A percentile compares a stretch with the other conserved stretches of the same genome.
Evolutionary conservation across 139 green algal genomes (phyloP).

Genomic region (Tetradesmus lagerheimii): DNA sequence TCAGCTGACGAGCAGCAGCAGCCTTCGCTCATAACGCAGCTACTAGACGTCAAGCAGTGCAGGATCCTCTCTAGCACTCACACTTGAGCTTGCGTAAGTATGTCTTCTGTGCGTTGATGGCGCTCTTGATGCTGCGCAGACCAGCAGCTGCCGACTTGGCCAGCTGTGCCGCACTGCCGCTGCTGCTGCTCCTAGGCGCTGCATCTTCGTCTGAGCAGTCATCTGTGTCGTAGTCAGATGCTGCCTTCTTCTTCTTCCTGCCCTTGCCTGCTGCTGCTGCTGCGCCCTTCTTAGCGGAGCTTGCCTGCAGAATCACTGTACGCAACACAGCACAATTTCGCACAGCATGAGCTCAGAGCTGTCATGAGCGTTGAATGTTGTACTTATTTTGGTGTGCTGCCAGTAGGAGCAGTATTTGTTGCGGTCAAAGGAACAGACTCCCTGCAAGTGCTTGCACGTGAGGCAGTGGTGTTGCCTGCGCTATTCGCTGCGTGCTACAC

Average conservation of each 20-base stretch:
- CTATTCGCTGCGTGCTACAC: background rate
- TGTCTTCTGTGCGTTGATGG: slow-evolving; percentile 23
- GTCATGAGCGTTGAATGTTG: too few relatives aligned
- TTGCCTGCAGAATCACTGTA: background rate
- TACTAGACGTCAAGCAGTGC: too few relatives aligned
- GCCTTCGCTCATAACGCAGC: background rate
- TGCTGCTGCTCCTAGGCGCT: background rate
- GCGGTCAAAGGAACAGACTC: too few relatives aligned
- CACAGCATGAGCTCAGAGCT: background rate
- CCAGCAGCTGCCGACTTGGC: slow-evolving; percentile 35
- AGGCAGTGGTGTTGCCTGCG: too few relatives aligned
- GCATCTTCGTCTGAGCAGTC: background rate
- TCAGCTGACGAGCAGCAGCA: background rate
- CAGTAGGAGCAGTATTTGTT: too few relatives aligned
- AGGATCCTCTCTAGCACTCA: background rate
- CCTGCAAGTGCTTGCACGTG: too few relatives aligned
- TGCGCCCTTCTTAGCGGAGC: background rate
- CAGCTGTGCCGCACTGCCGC: background rate
- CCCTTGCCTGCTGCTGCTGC: slow-evolving; percentile 10
- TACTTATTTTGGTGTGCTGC: too few relatives aligned
- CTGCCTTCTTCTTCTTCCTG: slow-evolving; percentile 4
- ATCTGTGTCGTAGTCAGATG: slow-evolving; percentile 15
- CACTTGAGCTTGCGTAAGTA: background rate
- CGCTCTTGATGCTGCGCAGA: slow-evolving; percentile 30
- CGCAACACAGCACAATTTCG: background rate